Percentiles rank a stretch among this genome's conserved stretches.
Conservation (phyloP, 257 asterid genomes). For the Solanum appendiculatum region DNA sequence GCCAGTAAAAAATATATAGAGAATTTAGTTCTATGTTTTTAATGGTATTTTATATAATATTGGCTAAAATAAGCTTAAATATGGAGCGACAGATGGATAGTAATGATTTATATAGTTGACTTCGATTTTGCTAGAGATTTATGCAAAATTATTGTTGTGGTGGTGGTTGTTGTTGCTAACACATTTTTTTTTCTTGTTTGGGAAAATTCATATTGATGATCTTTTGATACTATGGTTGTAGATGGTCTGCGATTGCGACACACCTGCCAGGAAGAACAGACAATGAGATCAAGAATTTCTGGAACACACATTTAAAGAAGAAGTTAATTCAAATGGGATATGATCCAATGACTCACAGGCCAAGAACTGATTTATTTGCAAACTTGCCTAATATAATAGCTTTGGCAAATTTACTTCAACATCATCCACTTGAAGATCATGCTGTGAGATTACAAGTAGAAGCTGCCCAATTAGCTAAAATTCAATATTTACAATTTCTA, state of each 20-base stretch:
- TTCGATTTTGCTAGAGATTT: background rate
- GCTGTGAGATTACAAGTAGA: slow-evolving; percentile 36
- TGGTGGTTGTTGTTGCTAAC: too few relatives aligned
- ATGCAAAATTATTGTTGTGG: background rate
- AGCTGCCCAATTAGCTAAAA: slow-evolving; percentile 26
- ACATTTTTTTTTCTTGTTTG: background rate
- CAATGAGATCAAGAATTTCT: slow-evolving; percentile 53
- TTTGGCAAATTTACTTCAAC: slow-evolving; percentile 54
- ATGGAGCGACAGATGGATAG: rapidly evolving
- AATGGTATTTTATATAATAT: background rate
- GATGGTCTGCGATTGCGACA: slow-evolving; percentile 90
- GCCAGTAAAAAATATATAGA: background rate
- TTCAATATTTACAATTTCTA: slow-evolving; percentile 46
- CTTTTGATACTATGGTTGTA: background rate
- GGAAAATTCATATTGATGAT: background rate
- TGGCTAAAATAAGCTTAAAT: background rate
- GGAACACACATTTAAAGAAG: slow-evolving; percentile 93
- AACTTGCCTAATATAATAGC: slow-evolving; percentile 72
- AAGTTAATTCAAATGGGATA: slow-evolving; percentile 79
- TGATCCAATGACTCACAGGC: slow-evolving; percentile 87
- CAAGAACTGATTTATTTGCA: slow-evolving; percentile 65
- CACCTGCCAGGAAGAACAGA: slow-evolving; percentile 62
- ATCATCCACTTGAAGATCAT: slow-evolving; percentile 49
- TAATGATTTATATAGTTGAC: background rate
- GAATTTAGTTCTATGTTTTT: background rate